These are phyloP conservation scores for Aspergillus pseudoviridinutans DNA, from an alignment of 2,329 filamentous ascomycete genomes.

Conservation along the genomic window DNA sequence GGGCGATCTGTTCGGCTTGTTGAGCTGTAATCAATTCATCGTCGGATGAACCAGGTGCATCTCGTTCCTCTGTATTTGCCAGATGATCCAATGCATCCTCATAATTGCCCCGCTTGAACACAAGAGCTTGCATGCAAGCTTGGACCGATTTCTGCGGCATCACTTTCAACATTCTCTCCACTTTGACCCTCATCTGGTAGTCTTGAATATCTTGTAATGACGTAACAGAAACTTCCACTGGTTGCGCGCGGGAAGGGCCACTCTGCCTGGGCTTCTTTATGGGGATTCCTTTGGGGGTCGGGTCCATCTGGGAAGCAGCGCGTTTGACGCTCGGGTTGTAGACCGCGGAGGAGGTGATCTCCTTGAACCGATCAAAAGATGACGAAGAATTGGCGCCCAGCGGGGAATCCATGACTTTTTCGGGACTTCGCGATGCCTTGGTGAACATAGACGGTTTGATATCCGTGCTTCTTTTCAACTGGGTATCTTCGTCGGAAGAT, in stretches of 20 bases:
- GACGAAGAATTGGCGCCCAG: slow-evolving; percentile 22
- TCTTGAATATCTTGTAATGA: slow-evolving; percentile 51
- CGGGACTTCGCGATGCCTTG: slow-evolving; percentile 39
- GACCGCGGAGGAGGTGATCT: slow-evolving; percentile 41
- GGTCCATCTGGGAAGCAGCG: slow-evolving; percentile 43
- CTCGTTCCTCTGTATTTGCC: slow-evolving; percentile 35
- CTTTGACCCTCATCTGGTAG: slow-evolving; percentile 46
- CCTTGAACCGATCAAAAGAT: slow-evolving; percentile 36
- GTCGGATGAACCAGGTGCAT: slow-evolving; percentile 31
- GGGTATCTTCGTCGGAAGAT: slow-evolving; percentile 57
- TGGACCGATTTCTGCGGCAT: slow-evolving; percentile 46
- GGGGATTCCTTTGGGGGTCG: slow-evolving; percentile 32
- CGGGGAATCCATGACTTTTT: slow-evolving; percentile 42
- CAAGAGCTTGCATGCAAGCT: slow-evolving; percentile 49
- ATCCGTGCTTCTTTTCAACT: slow-evolving; percentile 47
- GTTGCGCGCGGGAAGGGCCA: slow-evolving; percentile 44
- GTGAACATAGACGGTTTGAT: slow-evolving; percentile 59
- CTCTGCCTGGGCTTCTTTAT: slow-evolving; percentile 40
- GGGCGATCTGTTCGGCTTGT: slow-evolving; percentile 18
- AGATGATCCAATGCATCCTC: slow-evolving; percentile 53
- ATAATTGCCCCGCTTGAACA: slow-evolving; percentile 49
- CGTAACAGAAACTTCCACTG: slow-evolving; percentile 40
- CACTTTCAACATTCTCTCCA: slow-evolving; percentile 50
- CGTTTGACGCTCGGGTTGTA: slow-evolving; percentile 42
- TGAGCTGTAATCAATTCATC: slow-evolving; percentile 33